Evolutionary conservation across 495 filamentous ascomycete species (phyloP).

Genomic region (Penicillium nucicola): DNA sequence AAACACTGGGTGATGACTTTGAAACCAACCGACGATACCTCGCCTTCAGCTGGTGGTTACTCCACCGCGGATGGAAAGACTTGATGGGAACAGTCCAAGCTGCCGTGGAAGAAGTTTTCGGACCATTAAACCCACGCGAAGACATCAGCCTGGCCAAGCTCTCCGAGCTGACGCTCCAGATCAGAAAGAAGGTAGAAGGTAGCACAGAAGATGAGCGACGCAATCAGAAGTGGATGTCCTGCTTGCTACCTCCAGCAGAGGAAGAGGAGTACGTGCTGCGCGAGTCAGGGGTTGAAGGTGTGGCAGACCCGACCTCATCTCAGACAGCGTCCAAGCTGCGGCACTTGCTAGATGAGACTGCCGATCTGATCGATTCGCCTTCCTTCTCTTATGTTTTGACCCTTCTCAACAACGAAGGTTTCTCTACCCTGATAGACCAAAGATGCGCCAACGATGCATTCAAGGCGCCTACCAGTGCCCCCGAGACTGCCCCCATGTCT

Average conservation of each 20-base stretch:
- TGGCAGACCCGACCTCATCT: slow-evolving; percentile 41
- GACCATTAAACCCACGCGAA: slow-evolving; percentile 79
- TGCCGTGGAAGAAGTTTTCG: slow-evolving; percentile 84
- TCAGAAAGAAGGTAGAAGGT: slow-evolving; percentile 82
- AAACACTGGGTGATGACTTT: slow-evolving; percentile 84
- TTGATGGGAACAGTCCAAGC: slow-evolving; percentile 73
- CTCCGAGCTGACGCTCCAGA: slow-evolving; percentile 70
- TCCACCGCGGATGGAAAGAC: slow-evolving; percentile 84
- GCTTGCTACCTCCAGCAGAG: slow-evolving; percentile 73
- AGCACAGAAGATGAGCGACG: slow-evolving; percentile 61
- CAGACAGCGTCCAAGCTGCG: slow-evolving; percentile 60
- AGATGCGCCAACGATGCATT: slow-evolving; percentile 78
- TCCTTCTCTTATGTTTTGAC: slow-evolving; percentile 80
- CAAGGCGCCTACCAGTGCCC: slow-evolving; percentile 49
- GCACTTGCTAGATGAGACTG: slow-evolving; percentile 90
- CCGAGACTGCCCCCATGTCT: slow-evolving; percentile 42
- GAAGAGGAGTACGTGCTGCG: slow-evolving; percentile 78
- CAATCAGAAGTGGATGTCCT: slow-evolving; percentile 70
- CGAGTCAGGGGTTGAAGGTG: slow-evolving; percentile 72
- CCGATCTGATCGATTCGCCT: slow-evolving; percentile 92
- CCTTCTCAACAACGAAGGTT: slow-evolving; percentile 81
- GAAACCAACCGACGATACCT: slow-evolving; percentile 92
- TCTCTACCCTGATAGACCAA: slow-evolving; percentile 73
- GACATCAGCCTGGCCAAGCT: slow-evolving; percentile 76
- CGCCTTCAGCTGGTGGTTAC: slow-evolving; percentile 96